Conservation (phyloP, 352 stramenopile genomes). For the Globisporangium nunn region DNA sequence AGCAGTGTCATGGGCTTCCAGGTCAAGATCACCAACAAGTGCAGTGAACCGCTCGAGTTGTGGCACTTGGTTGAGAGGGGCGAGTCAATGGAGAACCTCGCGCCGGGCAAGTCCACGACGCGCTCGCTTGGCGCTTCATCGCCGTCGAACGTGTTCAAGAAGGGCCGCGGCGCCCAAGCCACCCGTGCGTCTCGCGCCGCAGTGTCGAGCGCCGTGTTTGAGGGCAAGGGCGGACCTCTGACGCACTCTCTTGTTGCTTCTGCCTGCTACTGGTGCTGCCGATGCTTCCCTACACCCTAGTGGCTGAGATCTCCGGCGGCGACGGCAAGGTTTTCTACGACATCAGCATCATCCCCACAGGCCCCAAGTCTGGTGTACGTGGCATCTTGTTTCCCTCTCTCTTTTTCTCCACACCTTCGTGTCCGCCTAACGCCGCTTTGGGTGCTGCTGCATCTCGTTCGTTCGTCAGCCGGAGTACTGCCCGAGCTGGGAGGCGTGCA, state of each 20-base stretch:
- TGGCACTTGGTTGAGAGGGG: conserved; percentile 22
- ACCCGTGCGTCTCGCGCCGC: conserved; percentile 36
- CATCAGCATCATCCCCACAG: conserved; percentile 74
- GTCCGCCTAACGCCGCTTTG: neutral
- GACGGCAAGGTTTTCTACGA: conserved; percentile 48
- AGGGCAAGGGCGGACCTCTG: too few species aligned
- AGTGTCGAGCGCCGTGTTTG: too few species aligned
- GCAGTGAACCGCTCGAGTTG: conserved; percentile 32
- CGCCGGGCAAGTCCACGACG: conserved; percentile 22
- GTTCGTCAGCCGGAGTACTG: conserved; percentile 40
- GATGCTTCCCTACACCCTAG: conserved; percentile 7
- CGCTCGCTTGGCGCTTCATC: conserved; percentile 18
- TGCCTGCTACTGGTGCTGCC: neutral
- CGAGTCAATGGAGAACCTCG: conserved; percentile 19
- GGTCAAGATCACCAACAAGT: conserved; percentile 57
- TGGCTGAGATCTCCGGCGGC: conserved; percentile 56
- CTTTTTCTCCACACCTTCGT: neutral
- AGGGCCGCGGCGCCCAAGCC: conserved; percentile 34
- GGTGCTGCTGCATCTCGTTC: neutral
- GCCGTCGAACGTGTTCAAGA: conserved; percentile 49
- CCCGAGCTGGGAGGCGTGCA: conserved; percentile 36
- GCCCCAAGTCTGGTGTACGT: conserved; percentile 44
- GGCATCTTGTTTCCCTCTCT: neutral
- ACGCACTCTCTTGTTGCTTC: neutral
- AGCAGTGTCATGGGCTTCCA: conserved; percentile 21